Evolutionary conservation across 192 early-diverging fungal genomes (phyloP).

Genomic region (Chytriomyces hyalinus): DNA sequence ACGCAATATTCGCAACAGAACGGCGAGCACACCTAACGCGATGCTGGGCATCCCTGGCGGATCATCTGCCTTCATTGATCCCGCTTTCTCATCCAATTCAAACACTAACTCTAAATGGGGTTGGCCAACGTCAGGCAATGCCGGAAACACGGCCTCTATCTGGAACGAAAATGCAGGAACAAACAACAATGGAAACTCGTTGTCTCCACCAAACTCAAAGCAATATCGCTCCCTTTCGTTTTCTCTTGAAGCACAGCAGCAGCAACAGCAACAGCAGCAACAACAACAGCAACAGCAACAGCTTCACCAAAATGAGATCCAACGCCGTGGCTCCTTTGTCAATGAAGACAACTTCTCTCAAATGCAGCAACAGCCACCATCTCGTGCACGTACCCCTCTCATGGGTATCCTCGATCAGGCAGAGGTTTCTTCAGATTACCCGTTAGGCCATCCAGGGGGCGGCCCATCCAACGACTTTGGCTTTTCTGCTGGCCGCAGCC

Average conservation of each 20-base stretch:
- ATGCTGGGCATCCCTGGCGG: constrained; percentile 12
- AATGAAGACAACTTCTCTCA: background rate
- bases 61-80: constrained; percentile 5
- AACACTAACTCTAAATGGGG: background rate
- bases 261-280: constrained; percentile 25
- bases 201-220: constrained; percentile 12
- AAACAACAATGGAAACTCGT: background rate
- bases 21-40: constrained; percentile 46
- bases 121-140: background rate
- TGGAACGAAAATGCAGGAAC: background rate
- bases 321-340: constrained; percentile 32
- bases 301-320: background rate
- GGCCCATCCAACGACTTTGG: constrained; percentile 26
- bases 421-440: too few species aligned
- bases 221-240: constrained; percentile 30
- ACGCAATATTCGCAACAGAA: constrained; percentile 39
- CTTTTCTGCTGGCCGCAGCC: constrained; percentile 24
- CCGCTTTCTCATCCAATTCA: background rate
- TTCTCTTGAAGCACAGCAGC: constrained; percentile 30
- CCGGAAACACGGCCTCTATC: constrained; percentile 7
- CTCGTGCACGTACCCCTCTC: constrained; percentile 25
- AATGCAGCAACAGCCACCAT: constrained; percentile 3
- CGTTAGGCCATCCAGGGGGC: too few species aligned
- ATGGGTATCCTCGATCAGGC: constrained; percentile 12
- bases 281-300: background rate